Percentiles rank a stretch among this genome's conserved stretches.
Evolutionary conservation across 2,329 filamentous ascomycete species (phyloP).

Genomic region (Sporothrix brasiliensis): DNA sequence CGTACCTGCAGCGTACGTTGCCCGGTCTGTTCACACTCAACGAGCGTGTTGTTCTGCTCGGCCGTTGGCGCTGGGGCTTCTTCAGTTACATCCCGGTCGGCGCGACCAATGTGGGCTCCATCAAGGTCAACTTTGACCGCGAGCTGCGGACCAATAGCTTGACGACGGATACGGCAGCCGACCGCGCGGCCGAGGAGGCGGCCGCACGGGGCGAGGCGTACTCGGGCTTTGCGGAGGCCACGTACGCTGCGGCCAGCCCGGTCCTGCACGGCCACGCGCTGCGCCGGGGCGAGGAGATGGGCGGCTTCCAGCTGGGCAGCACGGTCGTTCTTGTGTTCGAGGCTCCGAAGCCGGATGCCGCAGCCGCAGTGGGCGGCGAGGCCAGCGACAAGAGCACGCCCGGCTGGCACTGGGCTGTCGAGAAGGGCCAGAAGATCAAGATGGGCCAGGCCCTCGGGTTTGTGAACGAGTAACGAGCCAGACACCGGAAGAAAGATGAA

Average conservation of each 20-base stretch:
- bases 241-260: constrained; percentile 75
- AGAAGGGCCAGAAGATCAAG: constrained; percentile 85
- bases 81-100: constrained; percentile 95
- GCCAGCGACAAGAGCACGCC: constrained; percentile 58
- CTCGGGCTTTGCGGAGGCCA: constrained; percentile 89
- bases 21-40: constrained; percentile 96
- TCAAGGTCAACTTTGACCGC: constrained; percentile 94
- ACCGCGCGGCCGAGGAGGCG: constrained; percentile 80
- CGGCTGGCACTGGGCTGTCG: constrained; percentile 83
- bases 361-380: constrained; percentile 48
- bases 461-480: constrained; percentile 55
- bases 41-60: constrained; percentile 89
- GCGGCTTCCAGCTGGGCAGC: constrained; percentile 92
- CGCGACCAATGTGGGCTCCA: constrained; percentile 95
- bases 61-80: constrained; percentile 95
- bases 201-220: constrained; percentile 76
- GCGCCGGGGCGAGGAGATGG: constrained; percentile 92
- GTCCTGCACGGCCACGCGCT: constrained; percentile 83
- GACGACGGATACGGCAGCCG: constrained; percentile 88
- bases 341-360: constrained; percentile 61
- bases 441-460: constrained; percentile 84
- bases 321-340: constrained; percentile 97
- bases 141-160: constrained; percentile 92
- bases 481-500: not conserved
- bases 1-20: constrained; percentile 88